phyloP scores from a whole-genome alignment of 257 asterid species.

The Penstemon newberryi region DNA sequence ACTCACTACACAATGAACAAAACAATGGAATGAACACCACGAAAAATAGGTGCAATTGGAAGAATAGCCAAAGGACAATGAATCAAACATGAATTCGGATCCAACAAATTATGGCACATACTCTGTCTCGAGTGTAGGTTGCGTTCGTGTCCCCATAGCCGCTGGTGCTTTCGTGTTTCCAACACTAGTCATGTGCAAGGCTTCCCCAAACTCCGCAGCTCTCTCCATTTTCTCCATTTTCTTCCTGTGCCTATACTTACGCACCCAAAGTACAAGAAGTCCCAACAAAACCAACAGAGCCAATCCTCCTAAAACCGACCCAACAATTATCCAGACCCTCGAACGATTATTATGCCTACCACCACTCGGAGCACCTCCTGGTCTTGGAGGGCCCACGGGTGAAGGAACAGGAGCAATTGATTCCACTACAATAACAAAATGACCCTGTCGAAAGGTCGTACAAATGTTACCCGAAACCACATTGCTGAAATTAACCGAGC shows the following conservation, averaged over 20 bases:
- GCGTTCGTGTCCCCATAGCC: conserved; percentile 46
- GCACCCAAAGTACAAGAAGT: conserved; percentile 33
- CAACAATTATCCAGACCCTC: conserved; percentile 53
- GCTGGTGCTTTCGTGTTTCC: conserved; percentile 44
- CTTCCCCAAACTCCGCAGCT: conserved; percentile 64
- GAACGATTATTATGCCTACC: conserved; percentile 18
- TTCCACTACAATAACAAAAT: conserved; percentile 63
- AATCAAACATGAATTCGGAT: conserved; percentile 5
- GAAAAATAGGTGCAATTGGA: conserved; percentile 15
- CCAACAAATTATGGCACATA: conserved; percentile 31
- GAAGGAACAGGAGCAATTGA: conserved; percentile 44
- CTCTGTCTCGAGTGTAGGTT: conserved; percentile 40
- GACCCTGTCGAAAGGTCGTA: conserved; percentile 61
- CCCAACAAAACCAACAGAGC: conserved; percentile 47
- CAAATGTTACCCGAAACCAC: conserved; percentile 45
- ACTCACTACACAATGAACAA: conserved; percentile 27
- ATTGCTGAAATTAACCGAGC: conserved; percentile 47
- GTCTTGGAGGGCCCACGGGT: conserved; percentile 15
- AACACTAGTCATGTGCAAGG: conserved; percentile 34
- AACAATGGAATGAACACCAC: conserved; percentile 33
- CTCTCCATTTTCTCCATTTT: conserved; percentile 66
- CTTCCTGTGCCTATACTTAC: conserved; percentile 47
- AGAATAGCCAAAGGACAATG: background rate
- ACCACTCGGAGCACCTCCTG: conserved; percentile 7
- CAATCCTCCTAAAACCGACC: conserved; percentile 52